Conservation (phyloP, 345 rosid species). For the Durio zibethinus region DNA sequence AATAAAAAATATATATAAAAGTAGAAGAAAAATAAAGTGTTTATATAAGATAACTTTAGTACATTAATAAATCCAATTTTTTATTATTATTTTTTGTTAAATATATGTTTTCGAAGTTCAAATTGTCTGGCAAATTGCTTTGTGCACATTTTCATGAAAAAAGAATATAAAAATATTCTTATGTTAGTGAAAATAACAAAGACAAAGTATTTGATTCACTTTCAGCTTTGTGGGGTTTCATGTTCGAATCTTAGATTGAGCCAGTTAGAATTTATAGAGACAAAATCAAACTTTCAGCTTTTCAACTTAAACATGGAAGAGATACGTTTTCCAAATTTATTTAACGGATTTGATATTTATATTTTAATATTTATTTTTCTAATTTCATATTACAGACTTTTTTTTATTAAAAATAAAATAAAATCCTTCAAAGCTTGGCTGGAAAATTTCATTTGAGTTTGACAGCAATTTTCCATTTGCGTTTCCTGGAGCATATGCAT, state of each 20-base stretch:
- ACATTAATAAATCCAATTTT: background rate
- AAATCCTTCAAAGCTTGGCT: no score
- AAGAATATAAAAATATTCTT: background rate
- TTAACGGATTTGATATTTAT: no score
- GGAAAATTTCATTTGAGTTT: no score
- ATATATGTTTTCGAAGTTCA: background rate
- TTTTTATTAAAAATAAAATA: no score
- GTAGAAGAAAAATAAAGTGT: no score
- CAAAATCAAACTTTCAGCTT: background rate
- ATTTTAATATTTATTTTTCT: no score
- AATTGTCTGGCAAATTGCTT: slow-evolving; percentile 6
- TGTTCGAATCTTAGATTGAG: background rate
- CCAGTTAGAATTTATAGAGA: background rate
- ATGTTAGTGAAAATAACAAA: background rate
- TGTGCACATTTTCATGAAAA: background rate
- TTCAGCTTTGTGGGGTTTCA: background rate
- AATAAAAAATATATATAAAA: no score
- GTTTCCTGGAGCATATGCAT: no score
- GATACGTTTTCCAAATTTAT: no score
- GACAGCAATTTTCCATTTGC: background rate
- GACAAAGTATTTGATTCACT: background rate
- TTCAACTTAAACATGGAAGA: background rate
- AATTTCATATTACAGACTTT: no score
- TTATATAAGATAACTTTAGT: no score
- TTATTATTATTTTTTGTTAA: background rate